Evolutionary conservation across 2,329 filamentous ascomycete species (phyloP).

Genomic region (Botryotinia globosa): DNA sequence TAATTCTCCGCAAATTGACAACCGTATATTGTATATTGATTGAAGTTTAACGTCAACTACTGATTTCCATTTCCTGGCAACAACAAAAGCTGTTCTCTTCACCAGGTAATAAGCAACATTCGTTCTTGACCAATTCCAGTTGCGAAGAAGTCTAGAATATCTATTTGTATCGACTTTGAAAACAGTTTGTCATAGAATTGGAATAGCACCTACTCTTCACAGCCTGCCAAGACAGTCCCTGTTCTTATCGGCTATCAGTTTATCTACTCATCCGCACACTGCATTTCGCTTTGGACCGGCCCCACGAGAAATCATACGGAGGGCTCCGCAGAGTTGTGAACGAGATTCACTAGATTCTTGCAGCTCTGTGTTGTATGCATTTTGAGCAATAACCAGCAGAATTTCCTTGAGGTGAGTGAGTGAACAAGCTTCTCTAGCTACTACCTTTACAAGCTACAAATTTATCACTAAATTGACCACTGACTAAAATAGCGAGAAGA

Average conservation of each 20-base stretch:
- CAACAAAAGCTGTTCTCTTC: not conserved
- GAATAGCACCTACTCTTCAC: constrained; percentile 10
- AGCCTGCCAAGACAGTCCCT: constrained; percentile 11
- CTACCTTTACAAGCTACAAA: not conserved
- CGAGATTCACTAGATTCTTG: constrained; percentile 17
- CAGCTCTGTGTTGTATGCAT: not conserved
- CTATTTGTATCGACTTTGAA: not conserved
- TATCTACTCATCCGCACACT: constrained; percentile 16
- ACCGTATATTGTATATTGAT: not conserved
- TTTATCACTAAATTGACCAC: not conserved
- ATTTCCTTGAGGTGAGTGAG: constrained; percentile 14
- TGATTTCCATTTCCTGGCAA: not conserved
- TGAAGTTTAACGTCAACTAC: not conserved
- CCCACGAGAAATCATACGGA: constrained; percentile 13
- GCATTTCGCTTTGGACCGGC: constrained; percentile 16
- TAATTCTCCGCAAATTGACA: not conserved
- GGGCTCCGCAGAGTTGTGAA: constrained; percentile 13
- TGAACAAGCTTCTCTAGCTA: not conserved
- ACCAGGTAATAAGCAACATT: not conserved
- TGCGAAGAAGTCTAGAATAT: not conserved
- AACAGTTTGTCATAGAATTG: constrained; percentile 10
- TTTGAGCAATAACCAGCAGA: not conserved
- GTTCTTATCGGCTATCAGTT: constrained; percentile 13
- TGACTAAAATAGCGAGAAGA: not conserved
- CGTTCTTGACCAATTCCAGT: not conserved